phyloP scores from a whole-genome alignment of 306 rosid genomes.

The Gastrolobium villosum region DNA sequence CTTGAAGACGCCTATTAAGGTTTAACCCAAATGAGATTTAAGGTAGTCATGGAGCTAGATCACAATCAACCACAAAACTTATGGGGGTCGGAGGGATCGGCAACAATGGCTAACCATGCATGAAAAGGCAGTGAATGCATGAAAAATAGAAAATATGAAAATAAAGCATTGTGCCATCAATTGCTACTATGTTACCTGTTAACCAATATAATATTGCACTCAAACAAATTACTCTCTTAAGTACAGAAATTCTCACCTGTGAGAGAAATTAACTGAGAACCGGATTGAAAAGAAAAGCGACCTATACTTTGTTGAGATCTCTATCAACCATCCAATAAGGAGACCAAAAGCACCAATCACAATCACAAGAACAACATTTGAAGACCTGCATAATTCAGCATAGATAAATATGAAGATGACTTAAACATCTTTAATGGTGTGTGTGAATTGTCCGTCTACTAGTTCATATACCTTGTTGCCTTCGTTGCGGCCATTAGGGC shows the following conservation, averaged over 20 bases:
- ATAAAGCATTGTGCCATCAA: background rate
- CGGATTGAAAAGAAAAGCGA: constrained; percentile 48
- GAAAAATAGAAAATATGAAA: constrained; percentile 16
- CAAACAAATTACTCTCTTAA: constrained; percentile 20
- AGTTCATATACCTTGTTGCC: constrained; percentile 73
- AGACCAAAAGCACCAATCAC: constrained; percentile 51
- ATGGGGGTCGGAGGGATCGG: background rate
- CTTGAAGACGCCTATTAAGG: background rate
- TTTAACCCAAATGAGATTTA: constrained; percentile 1
- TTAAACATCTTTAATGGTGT: background rate
- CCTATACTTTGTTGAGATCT: constrained; percentile 49
- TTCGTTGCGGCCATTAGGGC: constrained; percentile 85
- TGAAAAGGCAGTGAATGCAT: constrained; percentile 1
- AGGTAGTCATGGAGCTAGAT: background rate
- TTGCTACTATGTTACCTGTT: background rate
- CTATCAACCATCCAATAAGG: constrained; percentile 58
- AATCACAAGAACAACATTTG: constrained; percentile 51
- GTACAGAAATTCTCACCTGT: constrained; percentile 43
- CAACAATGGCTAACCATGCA: background rate
- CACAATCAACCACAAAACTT: background rate
- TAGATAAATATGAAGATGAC: background rate
- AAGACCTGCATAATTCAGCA: constrained; percentile 45
- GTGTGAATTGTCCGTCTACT: background rate
- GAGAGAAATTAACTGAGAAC: constrained; percentile 35
- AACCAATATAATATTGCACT: constrained; percentile 17